Evolutionary conservation across 192 early-diverging fungal genomes (phyloP).

Genomic region (Coemansia sp.): DNA sequence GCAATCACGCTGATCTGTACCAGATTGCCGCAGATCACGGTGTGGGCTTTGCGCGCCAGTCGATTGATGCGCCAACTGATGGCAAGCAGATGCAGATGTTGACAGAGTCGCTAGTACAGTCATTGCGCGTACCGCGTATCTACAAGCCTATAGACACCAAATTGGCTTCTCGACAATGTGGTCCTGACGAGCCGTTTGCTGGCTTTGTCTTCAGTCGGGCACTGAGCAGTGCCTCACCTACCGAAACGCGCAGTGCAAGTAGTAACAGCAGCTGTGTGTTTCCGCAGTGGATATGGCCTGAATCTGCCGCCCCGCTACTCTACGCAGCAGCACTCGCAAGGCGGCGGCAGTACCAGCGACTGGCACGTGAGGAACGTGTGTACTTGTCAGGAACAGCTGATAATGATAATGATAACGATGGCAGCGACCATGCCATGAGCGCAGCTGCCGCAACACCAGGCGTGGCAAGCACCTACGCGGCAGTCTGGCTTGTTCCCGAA

Average conservation of each 20-base stretch:
- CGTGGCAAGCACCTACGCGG: conserved; percentile 40
- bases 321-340: conserved; percentile 31
- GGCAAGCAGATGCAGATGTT: not conserved
- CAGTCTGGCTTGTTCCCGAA: conserved; percentile 27
- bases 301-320: conserved; percentile 21
- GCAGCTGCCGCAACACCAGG: conserved; percentile 25
- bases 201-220: conserved; percentile 43
- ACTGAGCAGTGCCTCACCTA: not conserved
- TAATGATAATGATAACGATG: not conserved
- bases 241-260: no score
- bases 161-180: not conserved
- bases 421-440: not conserved
- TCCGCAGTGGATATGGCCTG: conserved; percentile 43
- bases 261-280: conserved; percentile 4
- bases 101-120: conserved; percentile 18
- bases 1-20: conserved; percentile 20
- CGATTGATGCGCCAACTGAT: not conserved
- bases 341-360: conserved; percentile 9
- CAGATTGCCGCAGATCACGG: conserved; percentile 16
- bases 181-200: conserved; percentile 18
- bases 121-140: conserved; percentile 17
- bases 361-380: conserved; percentile 8
- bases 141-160: not conserved
- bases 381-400: conserved; percentile 2
- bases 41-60: conserved; percentile 18